Evolutionary conservation across 257 asterid species (phyloP).

Genomic region (Prunella vulgaris): DNA sequence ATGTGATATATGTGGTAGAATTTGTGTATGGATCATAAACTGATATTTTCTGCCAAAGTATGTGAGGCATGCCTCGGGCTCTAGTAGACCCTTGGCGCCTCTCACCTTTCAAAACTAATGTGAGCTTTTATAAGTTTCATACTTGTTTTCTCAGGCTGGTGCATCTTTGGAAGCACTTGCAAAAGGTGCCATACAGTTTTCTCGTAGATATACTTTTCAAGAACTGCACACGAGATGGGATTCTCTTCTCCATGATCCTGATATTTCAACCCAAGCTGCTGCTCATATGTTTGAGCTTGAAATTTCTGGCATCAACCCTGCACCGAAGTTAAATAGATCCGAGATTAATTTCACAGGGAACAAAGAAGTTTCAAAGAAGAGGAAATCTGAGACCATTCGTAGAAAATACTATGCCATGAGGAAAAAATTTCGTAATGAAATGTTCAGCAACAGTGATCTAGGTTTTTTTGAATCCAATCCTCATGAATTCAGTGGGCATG

Average conservation of each 20-base stretch:
- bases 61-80: no score
- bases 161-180: conserved; percentile 94
- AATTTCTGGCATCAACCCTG: conserved; percentile 59
- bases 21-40: no score
- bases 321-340: conserved; percentile 43
- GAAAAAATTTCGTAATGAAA: conserved; percentile 63
- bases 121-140: not conserved
- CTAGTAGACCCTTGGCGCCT: no score
- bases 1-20: no score
- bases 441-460: conserved; percentile 47
- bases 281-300: conserved; percentile 71
- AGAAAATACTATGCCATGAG: conserved; percentile 70
- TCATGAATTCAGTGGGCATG: conserved; percentile 44
- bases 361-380: conserved; percentile 49
- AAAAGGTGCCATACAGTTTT: conserved; percentile 85
- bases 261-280: conserved; percentile 64
- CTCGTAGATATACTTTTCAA: conserved; percentile 63
- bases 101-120: no score
- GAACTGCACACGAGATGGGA: conserved; percentile 81
- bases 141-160: conserved; percentile 54
- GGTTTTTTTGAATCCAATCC: conserved; percentile 52
- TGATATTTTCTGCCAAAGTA: no score
- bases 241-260: conserved; percentile 84
- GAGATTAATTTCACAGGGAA: conserved; percentile 42
- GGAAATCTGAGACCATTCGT: conserved; percentile 66